Evolutionary conservation across 495 filamentous ascomycete genomes (phyloP), one percentile per base, ranked within the genome.

Genomic region (Tuber umbilicatum): DNA sequence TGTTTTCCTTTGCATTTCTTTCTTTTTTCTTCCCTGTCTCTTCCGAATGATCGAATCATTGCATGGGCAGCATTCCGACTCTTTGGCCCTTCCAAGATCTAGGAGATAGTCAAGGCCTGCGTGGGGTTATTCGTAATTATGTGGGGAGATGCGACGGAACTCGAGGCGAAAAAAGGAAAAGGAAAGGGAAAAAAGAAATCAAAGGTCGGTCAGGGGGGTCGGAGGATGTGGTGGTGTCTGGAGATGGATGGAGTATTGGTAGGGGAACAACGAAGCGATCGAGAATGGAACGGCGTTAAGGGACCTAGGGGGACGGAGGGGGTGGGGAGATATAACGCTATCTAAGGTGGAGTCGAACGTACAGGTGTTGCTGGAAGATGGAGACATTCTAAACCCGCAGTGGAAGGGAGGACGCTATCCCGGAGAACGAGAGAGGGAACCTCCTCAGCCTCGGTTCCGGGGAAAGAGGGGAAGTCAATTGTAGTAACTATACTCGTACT

Each of bases 81-180:
- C 50, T 73, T 41, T 79, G 69, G 76, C 60, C n/a, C 69, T 79
- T 72, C 77, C 77, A 76, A 79, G 77, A 79, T 79, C 77, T 79
- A 39, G 69, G 68, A 78, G 71, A 71, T 67, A 55, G 72, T 60
- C 55, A 40, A 67, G 70, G 27, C 69, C 50, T 75, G 75, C 73
- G 69, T 79, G 75, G 77, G 69, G 71, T 50, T 70, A 70, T 60
- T 60, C 55, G 55, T 45, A 67, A 73, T 64, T 74, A 72, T 78
- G 77, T 79, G 77, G 77, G 76, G 72, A 78, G 76, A 60, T 60
- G 55, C 55, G 12, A 10, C 55, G 55, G 55, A 60, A 60, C 27
- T 60, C 9, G 16, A 60, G 27, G 12, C 23, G 5, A 31, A 16
- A 60, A 16, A 60, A 60, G 21, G 23, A 50, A n/a, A 50, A 50